Evolutionary conservation across 2,329 filamentous ascomycete genomes (phyloP).

Genomic region (Magnaporthales sp.): DNA sequence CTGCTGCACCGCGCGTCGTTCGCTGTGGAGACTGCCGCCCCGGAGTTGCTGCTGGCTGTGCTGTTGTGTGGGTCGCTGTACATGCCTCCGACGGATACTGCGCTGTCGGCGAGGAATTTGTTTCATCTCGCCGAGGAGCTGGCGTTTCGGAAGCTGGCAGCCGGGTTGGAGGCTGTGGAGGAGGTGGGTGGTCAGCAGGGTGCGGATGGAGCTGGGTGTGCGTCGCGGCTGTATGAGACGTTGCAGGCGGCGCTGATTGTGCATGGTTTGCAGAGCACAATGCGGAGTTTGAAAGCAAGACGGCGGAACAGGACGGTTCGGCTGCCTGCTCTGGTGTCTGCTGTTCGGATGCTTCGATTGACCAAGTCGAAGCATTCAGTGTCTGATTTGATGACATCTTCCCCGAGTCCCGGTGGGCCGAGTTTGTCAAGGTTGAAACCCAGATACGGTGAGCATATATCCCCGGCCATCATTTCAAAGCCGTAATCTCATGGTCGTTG

Average conservation of each 20-base stretch:
- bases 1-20: conserved; percentile 18
- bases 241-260: conserved; percentile 18
- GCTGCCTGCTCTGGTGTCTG: conserved; percentile 12
- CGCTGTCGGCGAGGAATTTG: not conserved
- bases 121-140: conserved; percentile 6
- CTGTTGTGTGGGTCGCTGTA: conserved; percentile 6
- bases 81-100: conserved; percentile 2
- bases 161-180: not conserved
- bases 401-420: not conserved
- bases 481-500: not conserved
- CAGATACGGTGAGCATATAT: not conserved
- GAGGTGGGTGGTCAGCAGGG: not conserved
- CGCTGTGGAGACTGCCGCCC: conserved; percentile 7
- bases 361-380: conserved; percentile 1
- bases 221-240: conserved; percentile 8
- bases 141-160: conserved; percentile 2
- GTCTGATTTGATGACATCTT: not conserved
- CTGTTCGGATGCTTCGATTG: conserved; percentile 8
- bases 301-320: conserved; percentile 10
- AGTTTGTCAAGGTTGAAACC: conserved; percentile 2
- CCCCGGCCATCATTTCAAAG: not conserved
- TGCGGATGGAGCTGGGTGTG: not conserved
- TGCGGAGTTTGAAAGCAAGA: conserved; percentile 10
- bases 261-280: conserved; percentile 13
- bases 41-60: conserved; percentile 4